Percentiles rank a stretch among this genome's conserved stretches.
phyloP scores from a whole-genome alignment of 2,329 filamentous ascomycete genomes.

The Dothistroma septosporum region DNA sequence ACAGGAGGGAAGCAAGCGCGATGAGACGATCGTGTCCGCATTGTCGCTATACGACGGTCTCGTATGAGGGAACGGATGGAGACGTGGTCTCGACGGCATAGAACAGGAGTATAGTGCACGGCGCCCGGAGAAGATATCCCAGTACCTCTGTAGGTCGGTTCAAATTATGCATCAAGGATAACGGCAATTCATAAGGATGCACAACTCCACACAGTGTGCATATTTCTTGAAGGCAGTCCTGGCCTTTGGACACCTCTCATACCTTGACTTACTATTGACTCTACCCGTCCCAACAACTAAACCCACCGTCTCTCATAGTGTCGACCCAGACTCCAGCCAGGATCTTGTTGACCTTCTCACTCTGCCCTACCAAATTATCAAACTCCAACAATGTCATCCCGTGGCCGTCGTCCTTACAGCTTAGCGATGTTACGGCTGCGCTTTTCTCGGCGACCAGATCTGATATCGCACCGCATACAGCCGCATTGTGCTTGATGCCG shows the following conservation, averaged over 20 bases:
- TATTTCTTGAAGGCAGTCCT: not conserved
- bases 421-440: not conserved
- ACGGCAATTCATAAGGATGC: not conserved
- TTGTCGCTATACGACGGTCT: conserved; percentile 93
- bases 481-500: not conserved
- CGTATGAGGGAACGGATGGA: conserved; percentile 48
- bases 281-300: not conserved
- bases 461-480: not conserved
- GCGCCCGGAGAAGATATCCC: not conserved
- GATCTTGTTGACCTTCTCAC: not conserved
- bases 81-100: not conserved
- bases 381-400: not conserved
- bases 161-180: not conserved
- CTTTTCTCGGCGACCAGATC: not conserved
- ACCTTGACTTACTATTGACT: no score
- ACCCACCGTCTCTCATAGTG: not conserved
- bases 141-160: not conserved
- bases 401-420: not conserved
- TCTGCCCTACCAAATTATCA: not conserved
- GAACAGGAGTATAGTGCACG: not conserved
- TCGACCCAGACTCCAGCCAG: not conserved
- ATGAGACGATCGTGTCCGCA: conserved; percentile 97
- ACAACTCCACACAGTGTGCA: not conserved
- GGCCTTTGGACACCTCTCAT: no score
- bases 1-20: conserved; percentile 87